Conservation (phyloP, 495 filamentous ascomycete genomes). For the Apodospora peruviana region DNA sequence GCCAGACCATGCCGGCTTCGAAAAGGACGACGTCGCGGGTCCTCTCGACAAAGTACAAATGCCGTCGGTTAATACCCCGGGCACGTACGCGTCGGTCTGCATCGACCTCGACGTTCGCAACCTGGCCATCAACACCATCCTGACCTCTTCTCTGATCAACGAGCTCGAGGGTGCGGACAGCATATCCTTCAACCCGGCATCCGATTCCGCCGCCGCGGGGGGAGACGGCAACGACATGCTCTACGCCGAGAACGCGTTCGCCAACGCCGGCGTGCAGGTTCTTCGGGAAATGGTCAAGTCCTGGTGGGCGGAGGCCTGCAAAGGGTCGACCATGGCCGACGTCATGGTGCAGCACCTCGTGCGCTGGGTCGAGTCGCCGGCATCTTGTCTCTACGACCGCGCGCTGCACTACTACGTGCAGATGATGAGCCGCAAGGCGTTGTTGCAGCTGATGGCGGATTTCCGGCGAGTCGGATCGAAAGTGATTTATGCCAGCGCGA, state of each 20-base stretch:
- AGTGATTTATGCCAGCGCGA: conserved; percentile 83
- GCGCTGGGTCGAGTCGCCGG: conserved; percentile 89
- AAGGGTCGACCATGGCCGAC: conserved; percentile 88
- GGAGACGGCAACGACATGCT: conserved; percentile 57
- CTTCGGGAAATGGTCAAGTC: conserved; percentile 97
- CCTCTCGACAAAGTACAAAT: conserved; percentile 86
- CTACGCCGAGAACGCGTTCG: conserved; percentile 87
- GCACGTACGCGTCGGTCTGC: conserved; percentile 92
- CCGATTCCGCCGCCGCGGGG: conserved; percentile 50
- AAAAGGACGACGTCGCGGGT: conserved; percentile 83
- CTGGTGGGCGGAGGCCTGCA: conserved; percentile 95
- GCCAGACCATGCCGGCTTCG: conserved; percentile 94
- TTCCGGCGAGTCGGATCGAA: conserved; percentile 94
- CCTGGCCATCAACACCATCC: conserved; percentile 93
- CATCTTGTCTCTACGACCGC: conserved; percentile 90
- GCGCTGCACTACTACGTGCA: conserved; percentile 97
- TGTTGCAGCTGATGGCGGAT: conserved; percentile 94
- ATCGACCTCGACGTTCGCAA: conserved; percentile 94
- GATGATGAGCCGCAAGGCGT: conserved; percentile 94
- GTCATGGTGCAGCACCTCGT: conserved; percentile 97
- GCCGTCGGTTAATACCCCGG: conserved; percentile 87
- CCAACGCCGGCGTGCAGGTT: conserved; percentile 81
- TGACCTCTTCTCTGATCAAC: conserved; percentile 96
- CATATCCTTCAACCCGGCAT: conserved; percentile 73
- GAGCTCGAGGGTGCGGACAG: conserved; percentile 87